These are phyloP conservation scores for Mrakiaceae sp. DNA, from an alignment of 1,284 basidiomycete species.

Conservation along the genomic window DNA sequence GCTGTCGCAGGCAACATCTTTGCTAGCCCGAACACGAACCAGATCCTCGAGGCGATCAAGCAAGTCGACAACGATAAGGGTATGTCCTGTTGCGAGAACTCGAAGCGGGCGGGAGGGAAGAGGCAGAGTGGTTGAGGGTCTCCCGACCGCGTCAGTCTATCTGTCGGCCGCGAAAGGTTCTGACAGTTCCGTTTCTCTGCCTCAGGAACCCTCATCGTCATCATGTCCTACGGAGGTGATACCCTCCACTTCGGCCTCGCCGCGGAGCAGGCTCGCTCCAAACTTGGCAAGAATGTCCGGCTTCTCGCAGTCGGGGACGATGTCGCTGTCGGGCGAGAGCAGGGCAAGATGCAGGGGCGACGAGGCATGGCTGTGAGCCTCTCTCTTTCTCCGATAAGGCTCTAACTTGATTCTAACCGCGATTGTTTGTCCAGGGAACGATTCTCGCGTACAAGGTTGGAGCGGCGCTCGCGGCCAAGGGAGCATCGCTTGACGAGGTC, in stretches of 20 bases:
- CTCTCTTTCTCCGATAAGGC: background rate
- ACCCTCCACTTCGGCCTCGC: conserved; percentile 87
- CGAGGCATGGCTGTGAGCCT: conserved; percentile 52
- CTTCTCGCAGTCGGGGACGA: conserved; percentile 86
- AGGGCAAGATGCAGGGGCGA: conserved; percentile 35
- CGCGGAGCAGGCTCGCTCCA: conserved; percentile 63
- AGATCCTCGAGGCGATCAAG: conserved; percentile 68
- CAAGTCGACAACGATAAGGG: conserved; percentile 61
- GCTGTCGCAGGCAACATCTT: conserved; percentile 44
- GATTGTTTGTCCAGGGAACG: conserved; percentile 43
- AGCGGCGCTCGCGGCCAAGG: conserved; percentile 63
- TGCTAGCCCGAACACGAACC: conserved; percentile 55
- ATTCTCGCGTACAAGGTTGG: conserved; percentile 87
- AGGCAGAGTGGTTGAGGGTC: too few relatives aligned
- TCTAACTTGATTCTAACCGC: background rate
- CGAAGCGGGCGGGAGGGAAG: too few relatives aligned
- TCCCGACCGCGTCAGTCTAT: too few relatives aligned
- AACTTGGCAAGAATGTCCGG: conserved; percentile 41
- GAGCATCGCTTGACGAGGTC: conserved; percentile 61
- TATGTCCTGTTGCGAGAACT: too few relatives aligned
- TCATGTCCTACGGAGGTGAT: conserved; percentile 81
- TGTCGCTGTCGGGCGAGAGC: conserved; percentile 64
- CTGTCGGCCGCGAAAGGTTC: too few relatives aligned
- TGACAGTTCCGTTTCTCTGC: too few relatives aligned
- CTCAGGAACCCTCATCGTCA: conserved; percentile 64